These are phyloP conservation scores for Kandelia obovata DNA, from an alignment of 345 rosid genomes.

Conservation along the genomic window DNA sequence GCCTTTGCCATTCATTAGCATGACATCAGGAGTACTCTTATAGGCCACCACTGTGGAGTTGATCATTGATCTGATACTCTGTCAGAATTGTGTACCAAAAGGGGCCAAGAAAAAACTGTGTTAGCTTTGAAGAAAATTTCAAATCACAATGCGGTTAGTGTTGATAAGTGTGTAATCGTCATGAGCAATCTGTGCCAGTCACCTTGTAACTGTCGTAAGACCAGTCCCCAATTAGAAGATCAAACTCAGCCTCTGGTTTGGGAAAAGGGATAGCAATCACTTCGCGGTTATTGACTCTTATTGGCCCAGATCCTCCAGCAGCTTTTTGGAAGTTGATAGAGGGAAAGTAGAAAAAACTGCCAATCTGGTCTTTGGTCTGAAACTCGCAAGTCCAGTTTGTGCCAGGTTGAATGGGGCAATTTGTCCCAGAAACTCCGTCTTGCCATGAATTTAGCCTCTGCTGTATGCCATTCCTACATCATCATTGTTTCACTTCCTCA, in stretches of 20 bases:
- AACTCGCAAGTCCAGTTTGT: slow-evolving; percentile 86
- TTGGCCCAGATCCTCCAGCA: slow-evolving; percentile 78
- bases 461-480: slow-evolving; percentile 68
- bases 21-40: slow-evolving; percentile 21
- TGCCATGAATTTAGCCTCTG: slow-evolving; percentile 90
- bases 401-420: slow-evolving; percentile 83
- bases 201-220: slow-evolving; percentile 35
- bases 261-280: slow-evolving; percentile 67
- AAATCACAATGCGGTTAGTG: neutral
- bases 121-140: no score
- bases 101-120: no score
- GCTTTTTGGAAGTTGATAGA: slow-evolving; percentile 66
- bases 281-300: slow-evolving; percentile 56
- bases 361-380: slow-evolving; percentile 90
- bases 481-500: neutral
- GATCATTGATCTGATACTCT: slow-evolving; percentile 30
- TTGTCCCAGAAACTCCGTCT: slow-evolving; percentile 83
- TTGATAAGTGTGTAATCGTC: neutral
- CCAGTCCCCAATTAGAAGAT: slow-evolving; percentile 75
- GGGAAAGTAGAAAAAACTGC: slow-evolving; percentile 83
- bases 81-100: slow-evolving; percentile 1
- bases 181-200: neutral
- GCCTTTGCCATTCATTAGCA: slow-evolving; percentile 53
- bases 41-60: slow-evolving; percentile 1
- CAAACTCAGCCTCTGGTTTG: slow-evolving; percentile 70